Evolutionary conservation across 108 stramenopile genomes (phyloP).

Genomic region (Nitzschia palea): DNA sequence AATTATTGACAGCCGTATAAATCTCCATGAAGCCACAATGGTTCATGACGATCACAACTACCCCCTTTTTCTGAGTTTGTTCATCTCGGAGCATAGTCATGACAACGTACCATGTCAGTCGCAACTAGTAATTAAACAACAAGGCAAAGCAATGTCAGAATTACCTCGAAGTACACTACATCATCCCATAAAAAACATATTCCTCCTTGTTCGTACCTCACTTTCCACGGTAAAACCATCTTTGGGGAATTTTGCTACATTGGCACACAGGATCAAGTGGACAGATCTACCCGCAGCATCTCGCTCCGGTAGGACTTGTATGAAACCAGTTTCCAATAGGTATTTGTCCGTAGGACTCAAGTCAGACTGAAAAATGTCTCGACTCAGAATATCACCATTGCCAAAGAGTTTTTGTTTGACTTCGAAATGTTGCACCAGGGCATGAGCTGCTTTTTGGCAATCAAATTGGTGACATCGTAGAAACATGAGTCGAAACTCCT

Average conservation of each 20-base stretch:
- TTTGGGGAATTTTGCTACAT: too few species aligned
- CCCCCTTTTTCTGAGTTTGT: constrained; percentile 10
- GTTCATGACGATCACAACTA: not conserved
- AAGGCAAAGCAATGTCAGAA: not conserved
- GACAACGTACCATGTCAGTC: constrained; percentile 21
- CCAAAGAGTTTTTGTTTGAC: constrained; percentile 43
- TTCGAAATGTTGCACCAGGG: constrained; percentile 36
- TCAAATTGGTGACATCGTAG: constrained; percentile 43
- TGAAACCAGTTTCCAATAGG: not conserved
- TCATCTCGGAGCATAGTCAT: constrained; percentile 14
- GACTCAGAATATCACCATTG: constrained; percentile 1
- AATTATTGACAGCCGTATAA: too few species aligned
- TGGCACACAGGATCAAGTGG: too few species aligned
- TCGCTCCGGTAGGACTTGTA: constrained; percentile 2
- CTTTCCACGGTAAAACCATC: too few species aligned
- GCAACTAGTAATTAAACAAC: constrained; percentile 5
- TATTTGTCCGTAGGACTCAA: not conserved
- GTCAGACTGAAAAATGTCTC: not conserved
- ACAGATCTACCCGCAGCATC: constrained; percentile 10
- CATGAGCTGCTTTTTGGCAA: constrained; percentile 25
- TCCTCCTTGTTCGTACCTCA: too few species aligned
- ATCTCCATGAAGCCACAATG: not conserved
- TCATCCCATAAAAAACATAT: too few species aligned
- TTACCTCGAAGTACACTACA: too few species aligned
- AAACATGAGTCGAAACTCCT: constrained; percentile 40